phyloP scores from a whole-genome alignment of 257 asterid species.

The Anisodus tanguticus region DNA sequence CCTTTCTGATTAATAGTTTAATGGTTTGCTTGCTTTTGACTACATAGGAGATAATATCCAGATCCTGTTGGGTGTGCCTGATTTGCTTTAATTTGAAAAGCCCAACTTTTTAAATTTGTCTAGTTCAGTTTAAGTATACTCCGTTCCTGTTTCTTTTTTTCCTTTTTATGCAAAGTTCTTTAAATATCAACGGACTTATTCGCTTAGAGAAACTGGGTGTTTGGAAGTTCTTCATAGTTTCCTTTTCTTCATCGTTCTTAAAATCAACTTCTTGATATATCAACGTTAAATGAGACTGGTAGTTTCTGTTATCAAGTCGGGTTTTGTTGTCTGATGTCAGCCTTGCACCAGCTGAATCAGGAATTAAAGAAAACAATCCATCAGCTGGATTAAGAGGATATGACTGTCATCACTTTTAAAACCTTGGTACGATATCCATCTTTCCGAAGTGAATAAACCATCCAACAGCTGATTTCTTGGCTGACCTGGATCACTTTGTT shows the following conservation, averaged over 20 bases:
- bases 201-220: neutral
- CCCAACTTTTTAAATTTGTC: neutral
- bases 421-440: neutral
- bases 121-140: neutral
- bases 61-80: neutral
- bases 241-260: neutral
- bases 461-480: constrained; percentile 4
- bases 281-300: constrained; percentile 5
- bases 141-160: neutral
- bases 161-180: neutral
- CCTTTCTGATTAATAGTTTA: constrained; percentile 20
- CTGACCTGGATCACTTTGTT: neutral
- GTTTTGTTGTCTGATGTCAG: constrained; percentile 7
- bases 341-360: constrained; percentile 20
- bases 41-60: neutral
- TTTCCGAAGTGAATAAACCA: neutral
- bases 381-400: neutral
- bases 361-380: neutral
- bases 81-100: neutral
- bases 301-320: neutral
- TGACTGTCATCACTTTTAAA: constrained; percentile 1
- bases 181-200: neutral
- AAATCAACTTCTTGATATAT: neutral
- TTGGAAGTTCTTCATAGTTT: constrained; percentile 17
- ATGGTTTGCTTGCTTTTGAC: neutral